Evolutionary conservation across 345 rosid species (phyloP).

Genomic region (Aegle marmelos): DNA sequence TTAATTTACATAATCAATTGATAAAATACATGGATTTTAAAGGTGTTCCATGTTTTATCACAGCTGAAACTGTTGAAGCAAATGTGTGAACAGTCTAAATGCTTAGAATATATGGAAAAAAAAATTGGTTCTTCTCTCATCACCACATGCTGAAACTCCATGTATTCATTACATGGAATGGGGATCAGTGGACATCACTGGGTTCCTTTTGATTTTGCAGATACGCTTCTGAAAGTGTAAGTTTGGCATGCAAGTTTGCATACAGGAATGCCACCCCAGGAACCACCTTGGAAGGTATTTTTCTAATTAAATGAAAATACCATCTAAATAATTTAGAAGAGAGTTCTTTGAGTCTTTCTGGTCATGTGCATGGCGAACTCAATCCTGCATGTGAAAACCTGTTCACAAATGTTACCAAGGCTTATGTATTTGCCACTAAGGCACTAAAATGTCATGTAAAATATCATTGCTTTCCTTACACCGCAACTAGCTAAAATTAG

Average conservation of each 20-base stretch:
- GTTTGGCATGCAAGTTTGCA: constrained; percentile 79
- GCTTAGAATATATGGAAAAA: neutral
- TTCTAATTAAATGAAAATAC: neutral
- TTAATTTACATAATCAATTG: neutral
- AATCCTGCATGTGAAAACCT: constrained; percentile 1
- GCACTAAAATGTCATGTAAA: neutral
- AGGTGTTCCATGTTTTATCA: neutral
- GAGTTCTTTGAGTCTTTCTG: too few relatives aligned
- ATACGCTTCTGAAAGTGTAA: constrained; percentile 84
- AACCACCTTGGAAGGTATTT: constrained; percentile 72
- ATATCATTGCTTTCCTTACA: neutral
- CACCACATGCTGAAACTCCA: constrained; percentile 1
- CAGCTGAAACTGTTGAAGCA: neutral
- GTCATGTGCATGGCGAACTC: neutral
- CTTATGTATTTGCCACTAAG: neutral
- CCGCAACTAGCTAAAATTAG: neutral
- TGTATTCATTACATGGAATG: neutral
- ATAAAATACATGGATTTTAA: neutral
- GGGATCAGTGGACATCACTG: neutral
- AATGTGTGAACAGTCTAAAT: too few relatives aligned
- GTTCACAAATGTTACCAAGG: neutral
- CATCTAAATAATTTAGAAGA: neutral
- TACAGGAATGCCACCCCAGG: constrained; percentile 87
- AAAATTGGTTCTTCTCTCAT: neutral
- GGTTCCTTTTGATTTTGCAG: constrained; percentile 33